Percentiles rank a stretch among this genome's conserved stretches.
phyloP scores from a whole-genome alignment of 495 filamentous ascomycete species.

The Peziza echinospora region DNA sequence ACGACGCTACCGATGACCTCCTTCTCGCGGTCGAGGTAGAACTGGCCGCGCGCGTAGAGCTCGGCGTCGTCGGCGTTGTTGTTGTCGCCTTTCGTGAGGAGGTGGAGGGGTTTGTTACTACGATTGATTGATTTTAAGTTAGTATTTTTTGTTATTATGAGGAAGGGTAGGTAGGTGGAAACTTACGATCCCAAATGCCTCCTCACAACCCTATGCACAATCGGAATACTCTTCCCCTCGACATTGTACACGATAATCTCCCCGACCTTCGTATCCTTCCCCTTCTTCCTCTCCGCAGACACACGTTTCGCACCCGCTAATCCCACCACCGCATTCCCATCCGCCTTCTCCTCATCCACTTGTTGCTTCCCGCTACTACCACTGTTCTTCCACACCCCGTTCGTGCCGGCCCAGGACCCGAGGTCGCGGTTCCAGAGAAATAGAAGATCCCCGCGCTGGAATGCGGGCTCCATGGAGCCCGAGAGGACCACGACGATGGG shows the following conservation, averaged over 20 bases:
- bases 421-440: conserved; percentile 84
- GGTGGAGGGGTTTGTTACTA: conserved; percentile 21
- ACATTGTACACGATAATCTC: conserved; percentile 95
- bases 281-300: conserved; percentile 9
- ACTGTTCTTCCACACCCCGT: too few relatives aligned
- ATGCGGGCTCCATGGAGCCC: conserved; percentile 92
- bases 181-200: conserved; percentile 42
- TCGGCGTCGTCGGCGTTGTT: conserved; percentile 88
- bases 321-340: neutral
- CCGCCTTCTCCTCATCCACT: too few relatives aligned
- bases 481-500: conserved; percentile 93
- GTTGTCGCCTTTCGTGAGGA: conserved; percentile 98
- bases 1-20: conserved; percentile 90
- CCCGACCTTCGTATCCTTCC: conserved; percentile 52
- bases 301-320: neutral
- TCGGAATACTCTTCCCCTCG: conserved; percentile 74
- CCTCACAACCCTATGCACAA: conserved; percentile 71
- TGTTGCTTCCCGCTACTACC: too few relatives aligned
- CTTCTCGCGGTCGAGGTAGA: conserved; percentile 56
- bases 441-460: conserved; percentile 81
- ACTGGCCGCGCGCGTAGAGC: conserved; percentile 67
- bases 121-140: neutral
- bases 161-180: neutral
- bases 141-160: neutral
- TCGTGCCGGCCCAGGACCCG: neutral